Conservation (phyloP, 148 eudicot species). For the Dysphania ambrosioides region DNA sequence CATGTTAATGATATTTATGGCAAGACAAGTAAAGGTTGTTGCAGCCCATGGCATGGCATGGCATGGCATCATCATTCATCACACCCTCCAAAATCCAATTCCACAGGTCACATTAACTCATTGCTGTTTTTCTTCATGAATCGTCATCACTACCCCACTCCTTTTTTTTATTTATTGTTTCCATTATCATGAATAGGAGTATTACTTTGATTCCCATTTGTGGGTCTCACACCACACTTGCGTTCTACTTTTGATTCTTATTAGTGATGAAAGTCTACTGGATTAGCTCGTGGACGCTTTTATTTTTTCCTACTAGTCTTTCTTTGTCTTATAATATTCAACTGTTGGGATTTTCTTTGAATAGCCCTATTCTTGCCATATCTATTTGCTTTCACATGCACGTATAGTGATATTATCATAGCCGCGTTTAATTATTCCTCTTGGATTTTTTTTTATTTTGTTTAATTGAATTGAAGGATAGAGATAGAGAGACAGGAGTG, state of each 20-base stretch:
- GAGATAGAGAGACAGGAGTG: too few relatives aligned
- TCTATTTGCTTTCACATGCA: conserved; percentile 7
- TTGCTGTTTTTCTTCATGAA: conserved; percentile 20
- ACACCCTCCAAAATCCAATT: conserved; percentile 10
- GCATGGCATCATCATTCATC: too few relatives aligned
- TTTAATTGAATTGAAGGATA: too few relatives aligned
- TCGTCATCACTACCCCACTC: conserved; percentile 23
- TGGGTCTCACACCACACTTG: conserved; percentile 19
- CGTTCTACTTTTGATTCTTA: conserved; percentile 3
- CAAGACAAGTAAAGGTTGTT: too few relatives aligned
- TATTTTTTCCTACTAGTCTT: conserved; percentile 8
- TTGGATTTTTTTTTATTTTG: too few relatives aligned
- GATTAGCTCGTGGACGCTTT: conserved; percentile 22
- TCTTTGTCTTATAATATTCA: neutral
- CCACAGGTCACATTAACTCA: conserved; percentile 9
- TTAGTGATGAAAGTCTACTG: conserved; percentile 5
- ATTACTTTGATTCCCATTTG: conserved; percentile 14
- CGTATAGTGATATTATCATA: neutral
- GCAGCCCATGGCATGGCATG: too few relatives aligned
- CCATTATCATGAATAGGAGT: conserved; percentile 22
- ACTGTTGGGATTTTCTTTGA: conserved; percentile 24
- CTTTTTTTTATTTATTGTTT: too few relatives aligned
- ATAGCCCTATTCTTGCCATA: conserved; percentile 14
- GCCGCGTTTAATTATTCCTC: neutral
- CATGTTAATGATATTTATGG: conserved; percentile 1